Percentiles rank a stretch among this genome's conserved stretches.
Evolutionary conservation across 2,329 filamentous ascomycete species (phyloP).

Genomic region (Talaromyces sp.): DNA sequence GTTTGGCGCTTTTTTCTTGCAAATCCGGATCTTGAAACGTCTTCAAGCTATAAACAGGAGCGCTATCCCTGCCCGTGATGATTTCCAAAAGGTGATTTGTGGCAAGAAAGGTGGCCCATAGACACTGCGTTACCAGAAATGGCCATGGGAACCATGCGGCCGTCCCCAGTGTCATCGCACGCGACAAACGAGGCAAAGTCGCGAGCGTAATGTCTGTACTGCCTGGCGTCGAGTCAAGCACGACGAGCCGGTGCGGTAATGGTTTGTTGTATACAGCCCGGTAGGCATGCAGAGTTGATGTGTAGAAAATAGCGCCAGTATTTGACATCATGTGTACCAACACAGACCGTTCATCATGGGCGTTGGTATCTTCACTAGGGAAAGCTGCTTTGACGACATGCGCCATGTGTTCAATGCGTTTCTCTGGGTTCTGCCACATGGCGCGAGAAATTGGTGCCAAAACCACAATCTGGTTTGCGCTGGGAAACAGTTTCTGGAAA

Average conservation of each 20-base stretch:
- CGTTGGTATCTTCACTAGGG: too few species aligned
- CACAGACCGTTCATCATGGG: constrained; percentile 24
- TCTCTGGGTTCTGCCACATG: constrained; percentile 39
- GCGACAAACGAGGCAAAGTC: constrained; percentile 44
- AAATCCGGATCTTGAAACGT: background rate
- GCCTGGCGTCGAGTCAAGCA: constrained; percentile 52
- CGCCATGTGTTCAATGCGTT: constrained; percentile 42
- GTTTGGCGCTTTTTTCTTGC: background rate
- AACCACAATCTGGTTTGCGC: constrained; percentile 47
- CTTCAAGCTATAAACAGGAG: background rate
- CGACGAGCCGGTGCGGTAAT: constrained; percentile 46
- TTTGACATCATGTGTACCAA: constrained; percentile 55
- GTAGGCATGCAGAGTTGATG: constrained; percentile 47
- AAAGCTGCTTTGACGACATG: constrained; percentile 24
- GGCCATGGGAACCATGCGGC: constrained; percentile 40
- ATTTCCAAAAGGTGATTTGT: constrained; percentile 28
- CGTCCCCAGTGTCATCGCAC: constrained; percentile 49
- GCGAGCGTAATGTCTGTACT: constrained; percentile 32
- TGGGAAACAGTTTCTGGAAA: constrained; percentile 48
- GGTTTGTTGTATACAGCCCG: constrained; percentile 24
- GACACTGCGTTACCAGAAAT: constrained; percentile 41
- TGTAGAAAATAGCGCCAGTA: constrained; percentile 52
- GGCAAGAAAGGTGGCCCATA: constrained; percentile 44
- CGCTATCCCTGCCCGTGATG: background rate
- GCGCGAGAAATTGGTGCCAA: constrained; percentile 48